phyloP scores from a whole-genome alignment of 2,329 filamentous ascomycete species.

The Boeremia exigua region DNA sequence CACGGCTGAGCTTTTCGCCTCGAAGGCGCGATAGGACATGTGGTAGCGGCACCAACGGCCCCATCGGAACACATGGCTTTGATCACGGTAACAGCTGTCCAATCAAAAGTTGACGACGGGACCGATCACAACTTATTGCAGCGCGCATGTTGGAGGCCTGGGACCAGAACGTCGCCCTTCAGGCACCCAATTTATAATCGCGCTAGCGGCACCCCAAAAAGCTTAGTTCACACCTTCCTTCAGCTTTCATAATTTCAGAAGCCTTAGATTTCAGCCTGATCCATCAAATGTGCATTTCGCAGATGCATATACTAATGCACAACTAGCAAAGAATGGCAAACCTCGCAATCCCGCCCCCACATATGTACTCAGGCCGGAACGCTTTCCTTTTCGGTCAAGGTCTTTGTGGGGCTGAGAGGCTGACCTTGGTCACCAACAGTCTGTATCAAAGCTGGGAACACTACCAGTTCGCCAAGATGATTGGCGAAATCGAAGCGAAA shows the following conservation, averaged over 20 bases:
- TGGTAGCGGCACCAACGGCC: not conserved
- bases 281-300: not conserved
- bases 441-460: conserved; percentile 41
- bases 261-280: not conserved
- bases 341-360: not conserved
- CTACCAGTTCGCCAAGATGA: conserved; percentile 17
- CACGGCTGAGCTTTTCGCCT: conserved; percentile 2
- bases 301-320: not conserved
- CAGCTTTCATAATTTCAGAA: not conserved
- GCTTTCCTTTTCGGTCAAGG: conserved; percentile 26
- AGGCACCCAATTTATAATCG: not conserved
- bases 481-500: conserved; percentile 36
- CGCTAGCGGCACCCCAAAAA: conserved; percentile 1
- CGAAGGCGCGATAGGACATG: not conserved
- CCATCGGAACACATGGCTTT: not conserved
- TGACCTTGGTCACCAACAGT: conserved; percentile 32
- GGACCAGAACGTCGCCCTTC: not conserved
- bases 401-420: conserved; percentile 18
- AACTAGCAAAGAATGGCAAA: not conserved
- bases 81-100: not conserved
- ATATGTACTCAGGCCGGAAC: conserved; percentile 2
- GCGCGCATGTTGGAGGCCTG: not conserved
- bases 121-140: conserved; percentile 1
- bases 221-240: not conserved
- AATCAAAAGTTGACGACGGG: not conserved